Evolutionary conservation across 2,329 filamentous ascomycete genomes (phyloP), one percentile per base, ranked within the genome.

Genomic region (Aspergillus flavus): DNA sequence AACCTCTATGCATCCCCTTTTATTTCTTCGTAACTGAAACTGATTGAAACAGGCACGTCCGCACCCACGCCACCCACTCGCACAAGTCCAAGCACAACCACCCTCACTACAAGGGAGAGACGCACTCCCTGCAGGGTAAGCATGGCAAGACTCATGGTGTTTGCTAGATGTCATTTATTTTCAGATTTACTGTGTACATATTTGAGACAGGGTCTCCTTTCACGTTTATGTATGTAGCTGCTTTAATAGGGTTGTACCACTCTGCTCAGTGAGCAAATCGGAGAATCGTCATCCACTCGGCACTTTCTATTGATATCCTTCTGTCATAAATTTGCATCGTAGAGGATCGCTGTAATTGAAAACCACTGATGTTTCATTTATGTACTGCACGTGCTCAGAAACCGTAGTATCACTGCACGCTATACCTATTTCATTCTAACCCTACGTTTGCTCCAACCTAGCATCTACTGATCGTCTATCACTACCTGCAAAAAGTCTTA

Each of bases 111-210:
- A 78, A 89, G 80, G 87, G 90, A 66, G 93, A 97, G 81, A 87
- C 87, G 70, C 94, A 98, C 79, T 94, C 91, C 62, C 81, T 98
- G 69, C 92, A 96, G 81, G 94, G 92, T 19, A 94, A 95, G 86
- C 87, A 87, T 62, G 94, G 93, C 61, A 97, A 97, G 86, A 94
- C 93, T 1, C 94, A 97, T 78, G 89, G 87, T 45, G 83, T 96
- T 63, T 97, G 94, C 80, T 97, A 66, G 58, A 50, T 12, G 4
- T 32, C 16, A 21, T 34, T 21, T 34, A 19, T 6, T 21, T 52
- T 32, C n/a, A 30, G 19, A 12, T 52, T 28, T 52, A 32, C 28
- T 50, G 26, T 30, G n/a, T 52, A 52, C 28, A 19, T n/a, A 52
- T 32, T 30, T 19, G 48, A 52, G 48, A 52, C 48, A 52, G 48